Base-by-base conservation (phyloP, 805 yeast species). In the Nakazawaea sp. region DNA sequence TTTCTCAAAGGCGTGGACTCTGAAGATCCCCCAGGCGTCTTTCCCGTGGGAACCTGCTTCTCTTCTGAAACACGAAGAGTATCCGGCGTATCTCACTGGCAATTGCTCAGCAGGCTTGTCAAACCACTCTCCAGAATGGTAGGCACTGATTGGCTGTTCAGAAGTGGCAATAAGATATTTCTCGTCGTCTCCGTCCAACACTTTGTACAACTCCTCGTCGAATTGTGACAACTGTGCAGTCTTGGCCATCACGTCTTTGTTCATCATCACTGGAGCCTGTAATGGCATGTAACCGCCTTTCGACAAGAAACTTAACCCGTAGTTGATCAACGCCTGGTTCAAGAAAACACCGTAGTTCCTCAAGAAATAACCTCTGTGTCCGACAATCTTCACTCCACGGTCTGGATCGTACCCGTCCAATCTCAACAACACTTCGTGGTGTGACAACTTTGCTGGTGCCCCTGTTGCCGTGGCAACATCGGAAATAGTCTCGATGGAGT, bases 251-350 rank as follows among this genome's bases (percentile, higher is more conserved):
- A 88, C 95, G 42, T 92, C 97, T 68, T 92, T 92, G 78, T 92
- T 92, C 96, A 92, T 87, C 98, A 92, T 92, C 31, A 90, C 96
- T 41, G 98, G 98, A 12, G 98, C 95, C 70, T 92, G 98, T 62
- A 92, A 72, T 45, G 97, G 95, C 38, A 71, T 70, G 70, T 87
- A 92, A 35, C 80, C 88, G 51, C 80, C 76, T 52, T 75, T 66
- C 46, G 85, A 75, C 60, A 92, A 74, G 66, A 87, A 89, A 43
- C 73, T 70, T 58, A 92, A 75, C 50, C 98, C 98, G 58, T 89
- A 90, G 75, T 89, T 92, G 62, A 92, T 92, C 61, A 92, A 72
- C 30, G 98, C 98, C 70, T 92, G 97, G 73, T 92, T 92, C 62
- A 92, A 75, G 68, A 89, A 92, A 33, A 92, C 98, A 68, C 98